Percentiles rank a stretch among this genome's conserved stretches.
Conservation (phyloP, 2,329 filamentous ascomycete genomes). For the Amauroascus verrucosus region DNA sequence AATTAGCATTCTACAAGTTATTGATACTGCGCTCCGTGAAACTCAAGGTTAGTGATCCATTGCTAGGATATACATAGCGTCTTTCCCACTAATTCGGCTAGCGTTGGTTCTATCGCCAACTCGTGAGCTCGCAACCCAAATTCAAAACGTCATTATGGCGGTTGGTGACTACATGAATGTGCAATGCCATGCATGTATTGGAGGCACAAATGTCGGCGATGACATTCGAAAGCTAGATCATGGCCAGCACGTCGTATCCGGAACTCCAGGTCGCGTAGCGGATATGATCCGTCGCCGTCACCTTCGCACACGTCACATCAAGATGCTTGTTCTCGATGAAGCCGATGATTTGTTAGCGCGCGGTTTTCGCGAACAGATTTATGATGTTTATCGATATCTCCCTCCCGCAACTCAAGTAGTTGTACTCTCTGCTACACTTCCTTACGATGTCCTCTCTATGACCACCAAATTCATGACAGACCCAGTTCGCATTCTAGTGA, state of each 20-base stretch:
- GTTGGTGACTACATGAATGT: conserved; percentile 99
- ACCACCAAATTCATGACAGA: conserved; percentile 99
- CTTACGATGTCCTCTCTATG: conserved; percentile 97
- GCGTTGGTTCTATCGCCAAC: conserved; percentile 92
- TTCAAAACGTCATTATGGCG: conserved; percentile 98
- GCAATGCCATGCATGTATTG: conserved; percentile 96
- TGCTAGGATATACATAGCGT: neutral
- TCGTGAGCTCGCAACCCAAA: conserved; percentile 92
- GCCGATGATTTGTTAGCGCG: conserved; percentile 76
- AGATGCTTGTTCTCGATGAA: conserved; percentile 68
- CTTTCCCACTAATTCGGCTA: conserved; percentile 18
- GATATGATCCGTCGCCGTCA: conserved; percentile 70
- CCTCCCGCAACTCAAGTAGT: conserved; percentile 97
- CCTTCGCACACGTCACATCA: conserved; percentile 63
- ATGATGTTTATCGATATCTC: conserved; percentile 95
- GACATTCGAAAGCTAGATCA: conserved; percentile 97
- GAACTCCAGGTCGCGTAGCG: conserved; percentile 91
- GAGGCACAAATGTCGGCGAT: conserved; percentile 93
- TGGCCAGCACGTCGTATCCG: conserved; percentile 93
- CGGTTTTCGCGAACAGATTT: conserved; percentile 96
- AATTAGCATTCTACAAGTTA: conserved; percentile 91
- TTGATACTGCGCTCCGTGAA: conserved; percentile 84
- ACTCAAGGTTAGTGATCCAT: conserved; percentile 53
- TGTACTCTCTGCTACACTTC: conserved; percentile 89
- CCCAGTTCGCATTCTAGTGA: conserved; percentile 89